phyloP scores from a whole-genome alignment of 2,329 filamentous ascomycete species.

The Paraconiothyrium sp. region DNA sequence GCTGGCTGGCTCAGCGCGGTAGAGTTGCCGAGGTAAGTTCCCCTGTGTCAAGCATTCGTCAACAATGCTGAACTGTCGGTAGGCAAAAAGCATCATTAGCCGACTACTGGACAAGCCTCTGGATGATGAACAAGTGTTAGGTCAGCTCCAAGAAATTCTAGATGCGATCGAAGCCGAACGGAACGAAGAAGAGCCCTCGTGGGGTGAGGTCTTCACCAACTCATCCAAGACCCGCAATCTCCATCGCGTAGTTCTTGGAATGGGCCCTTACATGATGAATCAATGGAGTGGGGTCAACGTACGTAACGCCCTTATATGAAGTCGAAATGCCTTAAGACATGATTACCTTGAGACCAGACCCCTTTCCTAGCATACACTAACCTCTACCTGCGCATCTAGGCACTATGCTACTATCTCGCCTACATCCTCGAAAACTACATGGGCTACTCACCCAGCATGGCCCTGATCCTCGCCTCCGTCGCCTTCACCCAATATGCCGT shows the following conservation, averaged over 20 bases:
- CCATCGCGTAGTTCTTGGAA: constrained; percentile 63
- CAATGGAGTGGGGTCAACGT: constrained; percentile 2
- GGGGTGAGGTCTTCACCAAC: constrained; percentile 64
- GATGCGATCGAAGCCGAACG: neutral
- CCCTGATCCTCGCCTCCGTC: constrained; percentile 7
- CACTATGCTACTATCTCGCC: constrained; percentile 5
- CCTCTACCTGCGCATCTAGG: neutral
- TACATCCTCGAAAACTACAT: constrained; percentile 8
- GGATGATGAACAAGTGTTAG: neutral
- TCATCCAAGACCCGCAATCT: constrained; percentile 63
- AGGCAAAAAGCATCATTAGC: constrained; percentile 23
- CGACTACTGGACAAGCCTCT: neutral
- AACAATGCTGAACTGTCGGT: neutral
- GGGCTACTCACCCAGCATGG: constrained; percentile 3
- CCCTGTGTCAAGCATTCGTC: neutral
- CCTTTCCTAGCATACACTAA: neutral
- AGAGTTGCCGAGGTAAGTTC: constrained; percentile 47
- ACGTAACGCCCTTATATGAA: no score
- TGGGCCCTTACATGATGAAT: constrained; percentile 6
- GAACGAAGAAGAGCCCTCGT: constrained; percentile 49
- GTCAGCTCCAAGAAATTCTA: neutral
- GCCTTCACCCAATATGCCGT: constrained; percentile 8
- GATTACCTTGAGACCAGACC: no score
- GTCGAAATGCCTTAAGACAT: no score
- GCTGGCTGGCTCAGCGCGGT: constrained; percentile 61